Evolutionary conservation across 2,329 filamentous ascomycete species (phyloP), one percentile per base, ranked within the genome.

Genomic region (Colletotrichum gigasporum): DNA sequence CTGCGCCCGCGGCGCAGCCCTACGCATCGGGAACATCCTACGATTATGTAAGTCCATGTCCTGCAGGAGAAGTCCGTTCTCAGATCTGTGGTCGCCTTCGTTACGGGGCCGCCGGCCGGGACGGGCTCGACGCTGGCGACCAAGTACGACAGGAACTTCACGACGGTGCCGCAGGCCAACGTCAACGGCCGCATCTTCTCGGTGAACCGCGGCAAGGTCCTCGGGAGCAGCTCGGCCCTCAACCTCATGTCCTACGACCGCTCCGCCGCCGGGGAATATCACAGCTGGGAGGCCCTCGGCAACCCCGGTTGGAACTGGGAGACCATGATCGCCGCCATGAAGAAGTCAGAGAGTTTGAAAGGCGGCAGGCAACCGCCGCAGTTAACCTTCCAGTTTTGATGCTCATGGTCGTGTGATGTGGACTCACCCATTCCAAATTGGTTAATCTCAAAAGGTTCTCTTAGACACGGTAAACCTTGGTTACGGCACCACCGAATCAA

Each of bases 141-240:
- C 9, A 59, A 60, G 3, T 74, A 72, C 35, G 74, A 82, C 69
- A 78, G 80, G 70, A 77, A 76, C 51, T 79, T 82, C 68, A 74
- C 77, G 9, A 79, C 80, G 0, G 71, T 73, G 6, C 72, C 79
- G 2, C 80, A 82, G 52, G 61, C 72, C 2, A 65, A 71, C 18
- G 74, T 81, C 3, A 75, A 78, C n/a, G 71, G 73, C 8, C 75
- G 79, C 1, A 65, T 72, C 6, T 76, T 82, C 20, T 50, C 71
- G 5, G 76, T 80, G 35, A 76, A 76, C 12, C 74, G 80, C 5
- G 82, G 80, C 10, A 80, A 80, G 50, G 78, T 81, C 1, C 74
- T 85, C 0, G 82, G 82, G 11, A 82, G 82, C 11, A 79, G 76
- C 32, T 79, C 75, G 18, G 76, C 80, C 0, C 64, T 84, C 28